phyloP scores from a whole-genome alignment of 108 stramenopile species.

The Pseudonitzschia multistriata region DNA sequence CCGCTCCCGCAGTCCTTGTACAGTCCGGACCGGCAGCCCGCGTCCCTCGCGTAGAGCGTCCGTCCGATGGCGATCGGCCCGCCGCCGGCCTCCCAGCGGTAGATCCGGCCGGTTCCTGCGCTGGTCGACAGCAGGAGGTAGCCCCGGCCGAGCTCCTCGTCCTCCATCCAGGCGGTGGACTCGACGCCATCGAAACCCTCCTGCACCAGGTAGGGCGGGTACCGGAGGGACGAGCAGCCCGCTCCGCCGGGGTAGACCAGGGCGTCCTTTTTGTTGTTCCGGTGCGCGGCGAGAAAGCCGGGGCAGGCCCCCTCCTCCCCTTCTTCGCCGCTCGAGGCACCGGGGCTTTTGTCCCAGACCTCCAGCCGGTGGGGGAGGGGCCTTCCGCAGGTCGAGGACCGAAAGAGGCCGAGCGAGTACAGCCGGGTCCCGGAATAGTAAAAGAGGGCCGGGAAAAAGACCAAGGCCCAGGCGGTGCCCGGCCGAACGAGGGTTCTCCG shows the following conservation, averaged over 20 bases:
- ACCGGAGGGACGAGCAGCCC: not conserved
- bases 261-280: not conserved
- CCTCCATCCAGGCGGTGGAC: constrained; percentile 64
- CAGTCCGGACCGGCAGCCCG: constrained; percentile 64
- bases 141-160: constrained; percentile 67
- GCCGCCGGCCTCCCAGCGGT: constrained; percentile 78
- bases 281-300: not conserved
- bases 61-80: constrained; percentile 80
- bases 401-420: constrained; percentile 23
- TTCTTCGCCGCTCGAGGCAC: not conserved
- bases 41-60: constrained; percentile 60
- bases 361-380: not conserved
- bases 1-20: constrained; percentile 19
- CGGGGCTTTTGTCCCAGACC: too few species aligned
- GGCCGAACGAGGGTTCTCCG: constrained; percentile 18
- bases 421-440: constrained; percentile 38
- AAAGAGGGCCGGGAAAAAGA: constrained; percentile 42
- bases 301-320: not conserved
- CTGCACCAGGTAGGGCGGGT: constrained; percentile 12
- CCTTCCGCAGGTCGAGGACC: constrained; percentile 20
- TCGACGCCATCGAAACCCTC: constrained; percentile 9
- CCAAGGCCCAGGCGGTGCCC: constrained; percentile 30
- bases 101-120: constrained; percentile 52
- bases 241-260: not conserved
- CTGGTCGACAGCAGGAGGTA: constrained; percentile 55